Evolutionary conservation across 73 alveolate species (phyloP), one percentile per base, ranked within the genome.

Genomic region (Symbiodinium natans): DNA sequence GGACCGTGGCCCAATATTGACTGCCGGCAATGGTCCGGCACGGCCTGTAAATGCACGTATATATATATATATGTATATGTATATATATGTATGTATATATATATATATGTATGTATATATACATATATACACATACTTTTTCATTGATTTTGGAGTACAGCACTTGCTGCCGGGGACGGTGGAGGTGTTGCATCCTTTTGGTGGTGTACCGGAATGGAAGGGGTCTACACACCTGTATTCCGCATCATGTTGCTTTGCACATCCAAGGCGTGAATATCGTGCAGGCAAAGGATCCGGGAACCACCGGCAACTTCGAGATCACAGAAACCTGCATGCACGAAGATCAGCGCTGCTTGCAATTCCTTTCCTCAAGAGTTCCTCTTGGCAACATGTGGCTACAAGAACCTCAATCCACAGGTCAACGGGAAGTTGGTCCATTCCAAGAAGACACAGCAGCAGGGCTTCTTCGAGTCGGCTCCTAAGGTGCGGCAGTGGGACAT

Each of bases 221-320:
- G n/a, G n/a, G n/a, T n/a, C n/a, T n/a, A n/a, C n/a, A n/a, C n/a
- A n/a, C n/a, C n/a, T n/a, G n/a, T n/a, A n/a, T n/a, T n/a, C n/a
- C n/a, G n/a, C n/a, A n/a, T n/a, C n/a, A n/a, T n/a, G n/a, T n/a
- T n/a, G n/a, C n/a, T n/a, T 10, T n/a, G 36, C 19, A 9, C 41
- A 15, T 68, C 82, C 39, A 68, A 68, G 82, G 82, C 27, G 82
- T 68, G 36, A 68, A 68, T 19, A 36, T 68, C 82, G 82, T 68
- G 82, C 82, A 68, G 36, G 82, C 82, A 23, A 31, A 36, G 38
- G 82, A 68, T 68, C 82, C 82, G 27, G 82, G 82, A 25, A 68
- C 82, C 82, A 68, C 82, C 10, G 82, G 82, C 82, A 68, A 68
- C 15, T 68, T 68, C 82, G 82, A 68, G 33, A 68, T 68, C 82